Conservation (phyloP, 352 stramenopile species). For the Phytophthora citrophthora region DNA sequence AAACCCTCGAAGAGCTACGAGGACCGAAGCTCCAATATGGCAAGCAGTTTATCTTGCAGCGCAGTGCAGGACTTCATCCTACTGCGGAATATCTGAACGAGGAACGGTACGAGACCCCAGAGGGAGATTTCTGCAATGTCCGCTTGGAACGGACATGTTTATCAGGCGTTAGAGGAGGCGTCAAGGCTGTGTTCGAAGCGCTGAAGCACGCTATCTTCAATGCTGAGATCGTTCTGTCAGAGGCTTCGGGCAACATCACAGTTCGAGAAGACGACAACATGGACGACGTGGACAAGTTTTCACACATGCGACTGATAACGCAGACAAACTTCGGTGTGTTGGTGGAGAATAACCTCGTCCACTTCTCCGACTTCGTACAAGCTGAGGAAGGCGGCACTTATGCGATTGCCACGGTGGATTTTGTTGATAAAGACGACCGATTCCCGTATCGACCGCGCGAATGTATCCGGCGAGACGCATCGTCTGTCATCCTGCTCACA, state of each 20-base stretch:
- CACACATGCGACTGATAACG: slow-evolving; percentile 30
- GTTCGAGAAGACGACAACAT: slow-evolving; percentile 40
- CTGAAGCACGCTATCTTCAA: slow-evolving; percentile 32
- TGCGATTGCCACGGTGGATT: slow-evolving; percentile 13
- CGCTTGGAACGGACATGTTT: slow-evolving; percentile 48
- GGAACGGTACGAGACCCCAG: slow-evolving; percentile 34
- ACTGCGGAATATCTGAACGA: slow-evolving; percentile 34
- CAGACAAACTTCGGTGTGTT: slow-evolving; percentile 15
- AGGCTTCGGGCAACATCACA: slow-evolving; percentile 32
- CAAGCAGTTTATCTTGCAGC: slow-evolving; percentile 41
- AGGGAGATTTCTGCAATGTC: slow-evolving; percentile 47
- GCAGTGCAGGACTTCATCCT: slow-evolving; percentile 44
- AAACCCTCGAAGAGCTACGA: slow-evolving; percentile 35
- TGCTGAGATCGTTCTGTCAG: slow-evolving; percentile 41
- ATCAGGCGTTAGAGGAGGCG: slow-evolving; percentile 8
- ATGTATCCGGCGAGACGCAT: slow-evolving; percentile 39
- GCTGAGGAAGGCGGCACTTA: not conserved
- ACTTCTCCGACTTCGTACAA: slow-evolving; percentile 25
- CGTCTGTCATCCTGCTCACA: slow-evolving; percentile 27
- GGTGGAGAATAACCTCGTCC: slow-evolving; percentile 33
- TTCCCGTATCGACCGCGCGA: slow-evolving; percentile 43
- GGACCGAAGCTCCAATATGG: slow-evolving; percentile 47
- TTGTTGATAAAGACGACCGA: slow-evolving; percentile 48
- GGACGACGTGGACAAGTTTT: slow-evolving; percentile 24
- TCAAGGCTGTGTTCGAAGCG: slow-evolving; percentile 31